Evolutionary conservation across 148 eudicot species (phyloP).

Genomic region (Polygonum maritimum): DNA sequence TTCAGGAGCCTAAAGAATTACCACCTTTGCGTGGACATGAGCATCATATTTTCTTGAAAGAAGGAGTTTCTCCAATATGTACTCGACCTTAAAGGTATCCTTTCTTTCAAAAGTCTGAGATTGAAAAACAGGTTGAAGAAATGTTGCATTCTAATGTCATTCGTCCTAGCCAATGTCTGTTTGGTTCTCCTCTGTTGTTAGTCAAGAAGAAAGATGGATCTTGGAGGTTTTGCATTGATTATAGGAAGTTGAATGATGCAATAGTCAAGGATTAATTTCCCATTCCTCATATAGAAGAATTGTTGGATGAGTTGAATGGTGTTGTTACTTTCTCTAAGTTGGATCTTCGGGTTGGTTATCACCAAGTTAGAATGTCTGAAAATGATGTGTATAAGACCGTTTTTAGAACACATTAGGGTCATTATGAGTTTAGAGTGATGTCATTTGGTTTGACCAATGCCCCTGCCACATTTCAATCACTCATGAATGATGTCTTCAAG

Average conservation of each 20-base stretch:
- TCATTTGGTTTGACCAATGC: neutral
- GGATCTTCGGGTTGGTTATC: neutral
- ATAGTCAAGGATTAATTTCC: neutral
- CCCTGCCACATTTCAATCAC: neutral
- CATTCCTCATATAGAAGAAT: neutral
- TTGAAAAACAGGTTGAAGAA: neutral
- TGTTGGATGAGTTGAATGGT: neutral
- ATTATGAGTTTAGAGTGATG: neutral
- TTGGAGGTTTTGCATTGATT: neutral
- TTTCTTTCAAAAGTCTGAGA: neutral
- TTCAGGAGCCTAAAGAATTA: neutral
- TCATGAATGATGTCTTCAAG: neutral
- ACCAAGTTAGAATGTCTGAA: neutral
- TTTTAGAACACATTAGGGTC: neutral
- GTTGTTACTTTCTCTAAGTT: neutral
- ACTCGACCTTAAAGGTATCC: neutral
- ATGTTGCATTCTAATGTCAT: neutral
- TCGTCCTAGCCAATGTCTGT: neutral
- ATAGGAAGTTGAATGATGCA: neutral
- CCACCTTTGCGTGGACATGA: neutral
- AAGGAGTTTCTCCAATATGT: neutral
- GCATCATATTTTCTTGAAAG: neutral
- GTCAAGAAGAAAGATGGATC: conserved; percentile 3
- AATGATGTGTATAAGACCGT: neutral
- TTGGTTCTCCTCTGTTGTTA: neutral